These are phyloP conservation scores for Anthracocystis walkeri DNA, from an alignment of 1,284 basidiomycete species.

Conservation along the genomic window DNA sequence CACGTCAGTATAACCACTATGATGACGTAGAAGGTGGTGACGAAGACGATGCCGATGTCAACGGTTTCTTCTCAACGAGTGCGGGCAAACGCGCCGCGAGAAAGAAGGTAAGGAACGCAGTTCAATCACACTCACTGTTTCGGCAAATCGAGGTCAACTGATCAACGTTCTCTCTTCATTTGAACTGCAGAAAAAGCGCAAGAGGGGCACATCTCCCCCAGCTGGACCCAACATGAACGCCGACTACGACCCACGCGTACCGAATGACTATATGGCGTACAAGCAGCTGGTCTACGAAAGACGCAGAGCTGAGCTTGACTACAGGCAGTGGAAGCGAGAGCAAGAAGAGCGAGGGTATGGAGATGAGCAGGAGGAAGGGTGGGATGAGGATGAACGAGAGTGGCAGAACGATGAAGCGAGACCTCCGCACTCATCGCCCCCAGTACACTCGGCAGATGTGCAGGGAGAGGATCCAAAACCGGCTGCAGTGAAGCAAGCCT, in stretches of 20 bases:
- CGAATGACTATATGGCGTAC: conserved; percentile 63
- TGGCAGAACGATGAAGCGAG: conserved; percentile 12
- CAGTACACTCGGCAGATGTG: not conserved
- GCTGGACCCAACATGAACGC: conserved; percentile 49
- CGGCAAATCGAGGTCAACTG: not conserved
- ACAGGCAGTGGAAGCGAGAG: conserved; percentile 13
- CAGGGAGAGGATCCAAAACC: not conserved
- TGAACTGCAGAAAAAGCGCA: conserved; percentile 39
- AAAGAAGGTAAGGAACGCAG: conserved; percentile 41
- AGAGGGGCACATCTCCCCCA: conserved; percentile 33
- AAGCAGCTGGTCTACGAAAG: conserved; percentile 53
- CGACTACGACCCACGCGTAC: conserved; percentile 63
- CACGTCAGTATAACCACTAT: conserved; percentile 3
- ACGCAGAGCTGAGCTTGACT: conserved; percentile 32
- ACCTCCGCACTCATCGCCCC: not conserved
- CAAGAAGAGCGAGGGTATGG: conserved; percentile 20
- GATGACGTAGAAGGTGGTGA: conserved; percentile 24
- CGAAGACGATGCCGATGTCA: conserved; percentile 55
- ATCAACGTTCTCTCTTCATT: not conserved
- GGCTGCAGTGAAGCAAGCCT: not conserved
- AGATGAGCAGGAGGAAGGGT: conserved; percentile 16
- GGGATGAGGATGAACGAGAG: conserved; percentile 24
- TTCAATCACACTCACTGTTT: too few species aligned
- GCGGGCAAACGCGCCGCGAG: conserved; percentile 37
- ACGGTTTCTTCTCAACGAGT: conserved; percentile 45